Conservation (phyloP, 371 early-diverging fungal genomes). For the Sporodiniella umbellata region DNA sequence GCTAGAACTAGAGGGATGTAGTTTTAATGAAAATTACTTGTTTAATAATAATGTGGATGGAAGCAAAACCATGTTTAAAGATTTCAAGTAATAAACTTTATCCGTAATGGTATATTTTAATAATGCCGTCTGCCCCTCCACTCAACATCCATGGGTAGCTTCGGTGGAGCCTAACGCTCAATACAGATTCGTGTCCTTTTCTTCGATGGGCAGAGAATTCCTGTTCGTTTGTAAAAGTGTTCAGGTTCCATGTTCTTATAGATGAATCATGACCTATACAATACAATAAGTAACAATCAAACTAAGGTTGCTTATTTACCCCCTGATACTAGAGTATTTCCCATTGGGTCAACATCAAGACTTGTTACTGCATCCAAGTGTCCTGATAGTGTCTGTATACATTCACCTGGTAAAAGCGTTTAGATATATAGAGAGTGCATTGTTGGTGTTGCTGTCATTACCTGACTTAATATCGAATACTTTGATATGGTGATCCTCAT, state of each 20-base stretch:
- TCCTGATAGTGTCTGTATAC: conserved; percentile 61
- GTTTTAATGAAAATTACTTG: conserved; percentile 58
- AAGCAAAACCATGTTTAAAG: conserved; percentile 42
- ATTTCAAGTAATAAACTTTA: conserved; percentile 37
- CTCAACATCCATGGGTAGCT: conserved; percentile 65
- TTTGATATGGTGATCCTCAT: conserved; percentile 78
- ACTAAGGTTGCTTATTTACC: conserved; percentile 38
- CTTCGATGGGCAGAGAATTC: conserved; percentile 75
- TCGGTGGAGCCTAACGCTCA: conserved; percentile 65
- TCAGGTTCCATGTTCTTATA: conserved; percentile 78
- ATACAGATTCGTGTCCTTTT: conserved; percentile 79
- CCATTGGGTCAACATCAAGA: conserved; percentile 68
- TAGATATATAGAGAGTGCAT: background rate
- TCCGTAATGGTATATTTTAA: conserved; percentile 57
- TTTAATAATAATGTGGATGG: conserved; percentile 47
- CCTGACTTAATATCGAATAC: conserved; percentile 76
- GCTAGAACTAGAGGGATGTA: conserved; percentile 63
- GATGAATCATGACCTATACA: conserved; percentile 79
- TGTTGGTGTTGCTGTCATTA: conserved; percentile 13
- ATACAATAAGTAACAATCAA: too few relatives aligned
- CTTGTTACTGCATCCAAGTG: conserved; percentile 70
- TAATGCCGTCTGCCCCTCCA: conserved; percentile 76
- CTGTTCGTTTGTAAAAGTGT: conserved; percentile 66
- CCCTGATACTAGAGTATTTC: conserved; percentile 69
- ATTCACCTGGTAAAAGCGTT: conserved; percentile 49